A percentile compares a stretch with the other conserved stretches of the same genome.
Evolutionary conservation across 2,329 filamentous ascomycete genomes (phyloP).

Genomic region (Cytospora leucostoma): DNA sequence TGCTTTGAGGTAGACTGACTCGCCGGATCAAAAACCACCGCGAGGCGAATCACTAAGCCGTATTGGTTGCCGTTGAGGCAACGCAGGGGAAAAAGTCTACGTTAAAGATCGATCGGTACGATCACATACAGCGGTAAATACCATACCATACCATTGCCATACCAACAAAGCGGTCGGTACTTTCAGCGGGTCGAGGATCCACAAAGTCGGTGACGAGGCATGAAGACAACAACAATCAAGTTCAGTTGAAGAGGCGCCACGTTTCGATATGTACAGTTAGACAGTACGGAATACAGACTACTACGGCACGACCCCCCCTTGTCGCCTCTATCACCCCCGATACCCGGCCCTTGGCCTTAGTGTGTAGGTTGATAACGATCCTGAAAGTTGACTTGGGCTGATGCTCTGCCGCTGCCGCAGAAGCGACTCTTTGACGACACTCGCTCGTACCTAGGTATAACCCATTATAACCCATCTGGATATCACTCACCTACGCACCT

Average conservation of each 20-base stretch:
- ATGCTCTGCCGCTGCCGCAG: neutral
- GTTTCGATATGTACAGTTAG: neutral
- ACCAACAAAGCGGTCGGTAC: neutral
- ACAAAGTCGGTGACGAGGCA: neutral
- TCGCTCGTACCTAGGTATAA: neutral
- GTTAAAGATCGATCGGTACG: neutral
- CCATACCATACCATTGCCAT: neutral
- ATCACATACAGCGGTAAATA: neutral
- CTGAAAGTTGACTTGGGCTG: neutral
- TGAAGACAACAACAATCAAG: neutral
- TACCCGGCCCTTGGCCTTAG: neutral
- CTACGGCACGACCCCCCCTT: neutral
- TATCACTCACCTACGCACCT: neutral
- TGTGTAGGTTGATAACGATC: neutral
- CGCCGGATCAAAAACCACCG: slow-evolving; percentile 4
- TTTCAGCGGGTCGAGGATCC: neutral
- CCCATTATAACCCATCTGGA: neutral
- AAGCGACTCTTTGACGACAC: neutral
- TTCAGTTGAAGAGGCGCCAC: neutral
- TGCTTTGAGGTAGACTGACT: slow-evolving; percentile 12
- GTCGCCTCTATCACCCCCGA: neutral
- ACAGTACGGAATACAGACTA: neutral
- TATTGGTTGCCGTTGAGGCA: neutral
- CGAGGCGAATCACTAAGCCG: neutral
- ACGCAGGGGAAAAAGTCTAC: neutral